Percentiles rank a stretch among this genome's conserved stretches.
These are phyloP conservation scores for Trichoderma breve DNA, from an alignment of 2,329 filamentous ascomycete species.

Conservation along the genomic window DNA sequence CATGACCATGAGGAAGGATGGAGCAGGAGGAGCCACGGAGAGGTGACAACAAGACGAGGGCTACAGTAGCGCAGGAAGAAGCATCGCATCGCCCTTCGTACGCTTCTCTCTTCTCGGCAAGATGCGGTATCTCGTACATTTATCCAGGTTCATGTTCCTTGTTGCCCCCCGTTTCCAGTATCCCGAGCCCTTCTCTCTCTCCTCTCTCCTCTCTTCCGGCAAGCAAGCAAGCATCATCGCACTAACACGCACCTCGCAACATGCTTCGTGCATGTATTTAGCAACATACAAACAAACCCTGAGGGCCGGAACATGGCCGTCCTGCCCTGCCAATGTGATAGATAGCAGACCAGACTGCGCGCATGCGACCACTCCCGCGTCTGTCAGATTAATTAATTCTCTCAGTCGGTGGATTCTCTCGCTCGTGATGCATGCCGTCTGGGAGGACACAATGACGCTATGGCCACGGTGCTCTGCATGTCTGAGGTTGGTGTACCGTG, in stretches of 20 bases:
- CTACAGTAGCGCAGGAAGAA: not conserved
- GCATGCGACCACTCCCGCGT: conserved; percentile 3
- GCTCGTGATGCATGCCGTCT: conserved; percentile 7
- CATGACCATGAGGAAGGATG: not conserved
- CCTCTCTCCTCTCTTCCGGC: not conserved
- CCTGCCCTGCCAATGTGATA: not conserved
- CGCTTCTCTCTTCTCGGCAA: not conserved
- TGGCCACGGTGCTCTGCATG: not conserved
- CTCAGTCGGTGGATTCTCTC: conserved; percentile 2
- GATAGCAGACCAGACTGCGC: not conserved
- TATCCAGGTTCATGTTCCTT: not conserved
- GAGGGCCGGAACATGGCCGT: not conserved
- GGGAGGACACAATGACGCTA: not conserved
- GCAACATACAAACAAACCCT: not conserved
- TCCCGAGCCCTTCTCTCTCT: not conserved
- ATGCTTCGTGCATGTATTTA: not conserved
- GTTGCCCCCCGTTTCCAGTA: not conserved
- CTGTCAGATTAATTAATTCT: conserved; percentile 5
- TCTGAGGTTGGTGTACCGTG: not conserved
- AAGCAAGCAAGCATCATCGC: not conserved
- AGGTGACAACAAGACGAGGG: too few species aligned
- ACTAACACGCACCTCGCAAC: not conserved
- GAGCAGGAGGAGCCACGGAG: too few species aligned
- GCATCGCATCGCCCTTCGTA: not conserved
- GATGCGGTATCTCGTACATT: not conserved